These are phyloP conservation scores for Pholiota molesta DNA, from an alignment of 768 basidiomycete genomes.

Conservation along the genomic window DNA sequence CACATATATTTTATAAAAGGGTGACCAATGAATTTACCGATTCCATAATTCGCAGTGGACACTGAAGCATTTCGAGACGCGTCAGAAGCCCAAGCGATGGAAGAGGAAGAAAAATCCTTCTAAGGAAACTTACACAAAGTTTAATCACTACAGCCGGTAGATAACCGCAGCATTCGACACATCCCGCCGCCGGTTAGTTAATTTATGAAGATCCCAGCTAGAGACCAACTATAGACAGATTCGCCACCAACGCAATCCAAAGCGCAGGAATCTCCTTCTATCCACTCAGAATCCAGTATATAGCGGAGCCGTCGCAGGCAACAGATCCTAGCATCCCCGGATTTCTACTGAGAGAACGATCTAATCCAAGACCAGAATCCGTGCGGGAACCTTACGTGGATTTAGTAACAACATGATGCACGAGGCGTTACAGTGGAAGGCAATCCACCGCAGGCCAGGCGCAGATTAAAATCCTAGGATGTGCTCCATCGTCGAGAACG, in stretches of 20 bases:
- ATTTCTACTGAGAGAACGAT: not conserved
- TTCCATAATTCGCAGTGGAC: too few species aligned
- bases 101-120: not conserved
- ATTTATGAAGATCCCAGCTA: not conserved
- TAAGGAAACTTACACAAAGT: not conserved
- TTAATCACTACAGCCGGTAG: not conserved
- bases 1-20: too few species aligned
- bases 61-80: too few species aligned
- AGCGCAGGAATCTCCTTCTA: not conserved
- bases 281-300: not conserved
- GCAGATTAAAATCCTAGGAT: not conserved
- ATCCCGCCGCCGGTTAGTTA: not conserved
- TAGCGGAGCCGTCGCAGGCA: not conserved
- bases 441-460: not conserved
- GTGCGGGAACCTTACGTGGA: not conserved
- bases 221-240: not conserved
- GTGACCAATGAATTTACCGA: too few species aligned
- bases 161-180: not conserved
- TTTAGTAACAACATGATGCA: not conserved
- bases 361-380: not conserved
- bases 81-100: not conserved
- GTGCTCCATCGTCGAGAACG: not conserved
- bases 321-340: not conserved
- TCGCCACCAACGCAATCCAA: not conserved
- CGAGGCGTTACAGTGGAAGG: not conserved